Conservation (phyloP, 2,329 filamentous ascomycete species). For the Arthroderma sp. region DNA sequence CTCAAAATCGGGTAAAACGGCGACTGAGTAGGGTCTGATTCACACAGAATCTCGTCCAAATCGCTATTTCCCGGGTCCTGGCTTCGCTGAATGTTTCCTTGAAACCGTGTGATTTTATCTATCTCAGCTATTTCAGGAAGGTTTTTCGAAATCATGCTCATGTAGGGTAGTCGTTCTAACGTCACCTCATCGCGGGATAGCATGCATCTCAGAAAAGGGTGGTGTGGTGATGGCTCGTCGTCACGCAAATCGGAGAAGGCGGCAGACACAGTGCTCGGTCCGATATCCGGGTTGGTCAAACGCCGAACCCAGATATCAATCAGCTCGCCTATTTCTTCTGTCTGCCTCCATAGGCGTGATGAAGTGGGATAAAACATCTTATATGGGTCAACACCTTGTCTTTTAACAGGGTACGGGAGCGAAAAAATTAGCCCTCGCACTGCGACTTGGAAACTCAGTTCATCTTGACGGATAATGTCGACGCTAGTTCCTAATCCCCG, state of each 20-base stretch:
- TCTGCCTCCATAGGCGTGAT: conserved; percentile 67
- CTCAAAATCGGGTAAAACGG: no score
- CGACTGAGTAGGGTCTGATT: no score
- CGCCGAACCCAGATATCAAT: conserved; percentile 35
- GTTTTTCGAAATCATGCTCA: conserved; percentile 48
- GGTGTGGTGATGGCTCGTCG: conserved; percentile 17
- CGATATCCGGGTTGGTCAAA: conserved; percentile 26
- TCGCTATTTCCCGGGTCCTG: conserved; percentile 32
- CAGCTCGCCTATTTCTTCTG: conserved; percentile 66
- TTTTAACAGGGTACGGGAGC: conserved; percentile 73
- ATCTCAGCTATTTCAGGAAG: conserved; percentile 41
- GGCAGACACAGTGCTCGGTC: conserved; percentile 22
- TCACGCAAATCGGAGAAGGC: conserved; percentile 10
- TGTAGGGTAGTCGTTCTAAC: conserved; percentile 76
- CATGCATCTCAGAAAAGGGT: conserved; percentile 16
- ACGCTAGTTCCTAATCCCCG: conserved; percentile 45
- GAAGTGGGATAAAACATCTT: conserved; percentile 90
- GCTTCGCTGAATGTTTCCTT: conserved; percentile 39
- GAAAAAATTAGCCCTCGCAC: conserved; percentile 76
- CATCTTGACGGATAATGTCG: conserved; percentile 76
- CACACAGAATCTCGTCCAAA: no score
- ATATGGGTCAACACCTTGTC: conserved; percentile 47
- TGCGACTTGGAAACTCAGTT: conserved; percentile 84
- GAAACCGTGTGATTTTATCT: conserved; percentile 56
- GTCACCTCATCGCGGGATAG: conserved; percentile 34